Conservation (phyloP, 2,329 filamentous ascomycete species). For the Diaporthe caulivora region DNA sequence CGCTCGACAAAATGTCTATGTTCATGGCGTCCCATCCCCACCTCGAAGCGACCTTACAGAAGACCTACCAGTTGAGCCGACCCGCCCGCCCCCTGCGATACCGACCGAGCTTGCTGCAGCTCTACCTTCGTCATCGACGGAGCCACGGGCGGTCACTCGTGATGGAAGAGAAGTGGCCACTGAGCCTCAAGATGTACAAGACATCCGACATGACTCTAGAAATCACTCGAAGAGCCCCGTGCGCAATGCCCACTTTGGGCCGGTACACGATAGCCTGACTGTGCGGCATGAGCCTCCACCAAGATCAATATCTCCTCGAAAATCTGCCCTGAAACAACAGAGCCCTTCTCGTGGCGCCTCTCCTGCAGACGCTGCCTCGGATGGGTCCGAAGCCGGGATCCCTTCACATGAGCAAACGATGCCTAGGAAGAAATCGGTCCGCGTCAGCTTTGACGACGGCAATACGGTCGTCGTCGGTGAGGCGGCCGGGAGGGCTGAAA, state of each 20-base stretch:
- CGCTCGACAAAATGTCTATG: slow-evolving; percentile 48
- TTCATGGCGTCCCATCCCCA: slow-evolving; percentile 39
- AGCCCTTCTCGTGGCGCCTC: slow-evolving; percentile 67
- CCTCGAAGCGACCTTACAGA: slow-evolving; percentile 37
- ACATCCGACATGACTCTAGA: slow-evolving; percentile 47
- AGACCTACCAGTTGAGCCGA: slow-evolving; percentile 5
- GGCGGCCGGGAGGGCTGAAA: slow-evolving; percentile 52
- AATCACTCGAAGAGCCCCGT: slow-evolving; percentile 71
- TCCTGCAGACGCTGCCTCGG: slow-evolving; percentile 63
- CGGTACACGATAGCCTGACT: slow-evolving; percentile 65
- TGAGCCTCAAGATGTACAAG: slow-evolving; percentile 34
- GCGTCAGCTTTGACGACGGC: slow-evolving; percentile 84
- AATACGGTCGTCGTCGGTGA: slow-evolving; percentile 67
- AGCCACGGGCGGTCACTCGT: slow-evolving; percentile 27
- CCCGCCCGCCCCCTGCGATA: slow-evolving; percentile 17
- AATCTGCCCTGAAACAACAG: slow-evolving; percentile 79
- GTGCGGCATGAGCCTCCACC: slow-evolving; percentile 77
- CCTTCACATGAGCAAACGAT: slow-evolving; percentile 52
- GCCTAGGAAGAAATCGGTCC: slow-evolving; percentile 72
- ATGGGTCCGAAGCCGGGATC: slow-evolving; percentile 51
- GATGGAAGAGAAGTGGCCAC: slow-evolving; percentile 32
- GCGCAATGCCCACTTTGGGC: slow-evolving; percentile 76
- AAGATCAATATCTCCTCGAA: slow-evolving; percentile 80
- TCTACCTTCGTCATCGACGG: slow-evolving; percentile 30
- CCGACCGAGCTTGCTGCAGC: slow-evolving; percentile 36